Evolutionary conservation across 148 eudicot species (phyloP).

Genomic region (Rhododendron henanense): DNA sequence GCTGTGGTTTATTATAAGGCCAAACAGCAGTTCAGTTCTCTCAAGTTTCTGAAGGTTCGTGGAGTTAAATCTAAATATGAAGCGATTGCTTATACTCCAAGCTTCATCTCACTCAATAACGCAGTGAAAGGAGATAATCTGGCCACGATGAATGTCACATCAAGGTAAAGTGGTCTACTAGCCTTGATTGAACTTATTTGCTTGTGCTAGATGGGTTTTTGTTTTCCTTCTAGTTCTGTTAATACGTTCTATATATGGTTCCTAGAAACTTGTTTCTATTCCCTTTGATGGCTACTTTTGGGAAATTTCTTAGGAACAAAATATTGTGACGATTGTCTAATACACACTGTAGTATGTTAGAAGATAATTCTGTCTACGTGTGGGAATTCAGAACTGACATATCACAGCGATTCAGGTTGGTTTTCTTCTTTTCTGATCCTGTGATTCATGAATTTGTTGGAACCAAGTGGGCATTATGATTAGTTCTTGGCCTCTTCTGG

Average conservation of each 20-base stretch:
- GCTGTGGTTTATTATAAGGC: background rate
- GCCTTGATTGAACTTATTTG: background rate
- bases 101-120: background rate
- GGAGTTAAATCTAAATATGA: background rate
- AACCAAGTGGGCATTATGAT: background rate
- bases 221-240: background rate
- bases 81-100: background rate
- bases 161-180: background rate
- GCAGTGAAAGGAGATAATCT: background rate
- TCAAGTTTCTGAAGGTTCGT: background rate
- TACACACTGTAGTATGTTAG: too few species aligned
- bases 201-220: background rate
- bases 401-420: background rate
- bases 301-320: background rate
- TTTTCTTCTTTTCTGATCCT: too few species aligned
- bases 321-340: background rate
- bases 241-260: background rate
- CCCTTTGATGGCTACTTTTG: background rate
- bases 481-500: background rate
- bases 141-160: background rate
- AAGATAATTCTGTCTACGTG: too few species aligned
- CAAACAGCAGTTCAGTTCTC: background rate
- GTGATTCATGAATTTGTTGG: background rate
- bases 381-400: too few species aligned
- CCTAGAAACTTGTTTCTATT: background rate